Percentiles rank a stretch among this genome's conserved stretches.
These are phyloP conservation scores for Tulasnella sp. DNA, from an alignment of 768 basidiomycete genomes.

Conservation along the genomic window DNA sequence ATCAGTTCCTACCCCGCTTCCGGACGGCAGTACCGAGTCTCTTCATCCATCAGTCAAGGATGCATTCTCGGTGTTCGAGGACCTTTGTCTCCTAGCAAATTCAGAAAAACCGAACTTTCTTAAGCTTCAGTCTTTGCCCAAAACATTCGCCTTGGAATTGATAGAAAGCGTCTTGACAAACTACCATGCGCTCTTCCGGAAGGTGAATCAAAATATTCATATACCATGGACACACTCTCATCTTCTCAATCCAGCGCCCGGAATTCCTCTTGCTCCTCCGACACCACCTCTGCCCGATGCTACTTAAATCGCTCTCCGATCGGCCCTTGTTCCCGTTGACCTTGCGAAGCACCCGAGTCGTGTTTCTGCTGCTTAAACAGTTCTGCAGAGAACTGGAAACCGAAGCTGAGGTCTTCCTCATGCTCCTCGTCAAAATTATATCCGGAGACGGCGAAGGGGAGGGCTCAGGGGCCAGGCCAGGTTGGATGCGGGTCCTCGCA, in stretches of 20 bases:
- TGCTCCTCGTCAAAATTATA: conserved; percentile 34
- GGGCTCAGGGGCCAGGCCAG: conserved; percentile 30
- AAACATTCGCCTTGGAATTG: conserved; percentile 93
- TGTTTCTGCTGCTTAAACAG: conserved; percentile 86
- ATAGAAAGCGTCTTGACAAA: conserved; percentile 95
- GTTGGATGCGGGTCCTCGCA: conserved; percentile 83
- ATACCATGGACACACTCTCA: neutral
- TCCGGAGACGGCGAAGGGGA: conserved; percentile 29
- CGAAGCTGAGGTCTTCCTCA: conserved; percentile 80
- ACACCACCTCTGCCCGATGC: conserved; percentile 80
- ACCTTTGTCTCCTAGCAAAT: conserved; percentile 80
- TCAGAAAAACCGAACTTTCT: conserved; percentile 71
- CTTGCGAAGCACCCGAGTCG: conserved; percentile 82
- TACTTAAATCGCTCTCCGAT: conserved; percentile 78
- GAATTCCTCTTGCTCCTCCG: conserved; percentile 79
- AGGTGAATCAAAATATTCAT: conserved; percentile 34
- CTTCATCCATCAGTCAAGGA: conserved; percentile 73
- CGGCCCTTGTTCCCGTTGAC: conserved; percentile 72
- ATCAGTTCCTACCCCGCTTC: conserved; percentile 26
- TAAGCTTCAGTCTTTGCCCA: conserved; percentile 68
- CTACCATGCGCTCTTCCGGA: conserved; percentile 74
- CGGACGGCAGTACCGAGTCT: conserved; percentile 50
- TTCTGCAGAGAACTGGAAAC: conserved; percentile 71
- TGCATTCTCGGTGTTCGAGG: conserved; percentile 81
- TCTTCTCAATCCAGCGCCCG: conserved; percentile 40